Percentiles rank a stretch among this genome's conserved stretches.
phyloP scores from a whole-genome alignment of 1,139 yeast species.

The Pichia sp. region DNA sequence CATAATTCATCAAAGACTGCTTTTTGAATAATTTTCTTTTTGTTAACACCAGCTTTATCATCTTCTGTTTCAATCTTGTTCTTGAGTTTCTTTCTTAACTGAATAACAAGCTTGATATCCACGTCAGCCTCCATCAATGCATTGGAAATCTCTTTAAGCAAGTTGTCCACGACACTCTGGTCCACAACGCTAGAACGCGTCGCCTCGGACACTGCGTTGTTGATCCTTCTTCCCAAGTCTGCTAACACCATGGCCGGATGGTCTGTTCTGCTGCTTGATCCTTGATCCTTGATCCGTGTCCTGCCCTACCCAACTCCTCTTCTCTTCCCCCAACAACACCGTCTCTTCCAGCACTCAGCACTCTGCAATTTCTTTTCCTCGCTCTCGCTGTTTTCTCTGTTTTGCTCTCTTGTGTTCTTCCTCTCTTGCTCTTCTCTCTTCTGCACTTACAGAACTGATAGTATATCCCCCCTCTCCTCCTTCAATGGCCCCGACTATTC shows the following conservation, averaged over 20 bases:
- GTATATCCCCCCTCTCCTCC: too few species aligned
- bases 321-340: too few species aligned
- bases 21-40: constrained; percentile 78
- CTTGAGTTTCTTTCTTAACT: constrained; percentile 68
- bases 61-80: constrained; percentile 47
- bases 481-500: too few species aligned
- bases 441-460: too few species aligned
- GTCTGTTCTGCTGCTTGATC: too few species aligned
- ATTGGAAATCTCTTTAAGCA: constrained; percentile 83
- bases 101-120: constrained; percentile 75
- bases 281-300: too few species aligned
- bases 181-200: constrained; percentile 58
- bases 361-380: too few species aligned
- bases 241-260: constrained; percentile 71
- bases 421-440: too few species aligned
- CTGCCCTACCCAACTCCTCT: too few species aligned
- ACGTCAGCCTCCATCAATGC: constrained; percentile 92
- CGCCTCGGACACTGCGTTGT: constrained; percentile 65
- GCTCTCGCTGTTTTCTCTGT: too few species aligned
- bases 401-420: too few species aligned
- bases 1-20: constrained; percentile 91
- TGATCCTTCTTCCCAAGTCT: constrained; percentile 85
- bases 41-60: constrained; percentile 51
- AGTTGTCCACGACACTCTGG: constrained; percentile 51
- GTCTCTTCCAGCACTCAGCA: too few species aligned